phyloP scores from a whole-genome alignment of 129 eudicot species.

The Arctium minus region DNA sequence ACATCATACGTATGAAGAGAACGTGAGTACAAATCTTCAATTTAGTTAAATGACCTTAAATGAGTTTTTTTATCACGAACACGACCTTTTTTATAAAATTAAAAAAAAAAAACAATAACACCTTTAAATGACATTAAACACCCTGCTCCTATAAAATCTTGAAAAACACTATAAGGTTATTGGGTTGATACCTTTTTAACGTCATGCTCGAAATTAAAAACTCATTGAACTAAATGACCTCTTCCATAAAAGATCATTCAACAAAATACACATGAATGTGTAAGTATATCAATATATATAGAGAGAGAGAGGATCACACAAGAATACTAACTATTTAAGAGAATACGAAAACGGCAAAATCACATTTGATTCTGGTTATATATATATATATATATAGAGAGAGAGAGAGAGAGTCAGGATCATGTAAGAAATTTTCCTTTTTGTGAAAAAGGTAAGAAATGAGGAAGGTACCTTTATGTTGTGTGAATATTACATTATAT shows the following conservation, averaged over 20 bases:
- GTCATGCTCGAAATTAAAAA: too few relatives aligned
- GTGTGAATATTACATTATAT: neutral
- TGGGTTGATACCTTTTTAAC: too few relatives aligned
- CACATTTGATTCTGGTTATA: too few relatives aligned
- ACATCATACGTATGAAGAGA: constrained; percentile 11
- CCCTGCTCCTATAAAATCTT: neutral
- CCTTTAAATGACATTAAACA: neutral
- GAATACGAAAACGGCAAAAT: too few relatives aligned
- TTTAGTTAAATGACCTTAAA: neutral
- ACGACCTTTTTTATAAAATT: neutral
- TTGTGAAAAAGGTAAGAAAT: too few relatives aligned
- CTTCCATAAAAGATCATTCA: neutral
- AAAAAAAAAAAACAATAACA: neutral
- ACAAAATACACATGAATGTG: neutral
- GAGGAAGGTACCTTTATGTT: neutral
- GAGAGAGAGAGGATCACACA: too few relatives aligned
- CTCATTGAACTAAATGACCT: neutral
- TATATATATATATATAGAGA: too few relatives aligned
- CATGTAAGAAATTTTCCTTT: neutral
- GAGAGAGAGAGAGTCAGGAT: too few relatives aligned
- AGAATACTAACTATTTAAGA: too few relatives aligned
- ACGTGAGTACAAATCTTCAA: neutral
- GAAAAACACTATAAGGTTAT: neutral
- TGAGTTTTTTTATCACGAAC: neutral
- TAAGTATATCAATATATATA: too few relatives aligned